A percentile compares a stretch with the other conserved stretches of the same genome.
These are phyloP conservation scores for Alternaria sp. DNA, from an alignment of 2,329 filamentous ascomycete genomes.

Conservation along the genomic window DNA sequence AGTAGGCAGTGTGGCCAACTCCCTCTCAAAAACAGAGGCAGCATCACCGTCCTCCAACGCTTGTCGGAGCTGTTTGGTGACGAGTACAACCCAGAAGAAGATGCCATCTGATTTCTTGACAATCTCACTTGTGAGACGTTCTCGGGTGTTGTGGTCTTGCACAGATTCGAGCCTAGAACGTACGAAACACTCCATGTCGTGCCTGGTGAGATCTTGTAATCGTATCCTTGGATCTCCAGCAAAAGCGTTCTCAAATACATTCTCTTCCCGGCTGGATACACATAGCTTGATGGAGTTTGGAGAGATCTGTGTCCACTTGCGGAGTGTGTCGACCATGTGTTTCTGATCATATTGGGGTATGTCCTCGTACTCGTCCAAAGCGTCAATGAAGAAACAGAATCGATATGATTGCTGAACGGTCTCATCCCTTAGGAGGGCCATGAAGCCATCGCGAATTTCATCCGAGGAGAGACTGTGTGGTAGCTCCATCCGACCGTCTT, in stretches of 20 bases:
- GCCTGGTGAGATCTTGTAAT: background rate
- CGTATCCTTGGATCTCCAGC: background rate
- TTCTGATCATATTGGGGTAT: rapidly evolving
- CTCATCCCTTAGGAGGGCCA: too few relatives aligned
- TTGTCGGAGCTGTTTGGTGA: background rate
- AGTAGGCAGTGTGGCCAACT: background rate
- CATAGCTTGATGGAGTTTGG: background rate
- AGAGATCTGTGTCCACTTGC: too few relatives aligned
- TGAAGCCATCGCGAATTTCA: too few relatives aligned
- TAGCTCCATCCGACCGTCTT: too few relatives aligned
- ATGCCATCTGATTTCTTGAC: background rate
- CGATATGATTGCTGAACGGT: background rate
- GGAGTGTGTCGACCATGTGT: background rate
- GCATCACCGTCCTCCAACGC: background rate
- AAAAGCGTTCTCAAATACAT: background rate
- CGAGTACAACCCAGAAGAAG: background rate
- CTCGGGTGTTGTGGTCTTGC: background rate
- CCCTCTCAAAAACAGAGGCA: background rate
- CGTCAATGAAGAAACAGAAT: background rate
- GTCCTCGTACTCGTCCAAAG: background rate
- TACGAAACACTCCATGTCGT: background rate
- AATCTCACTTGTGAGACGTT: rapidly evolving
- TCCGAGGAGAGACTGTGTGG: too few relatives aligned
- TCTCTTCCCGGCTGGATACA: background rate
- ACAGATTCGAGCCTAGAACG: background rate